These are phyloP conservation scores for Ophioceras dolichostomum DNA, from an alignment of 2,329 filamentous ascomycete species.

Conservation along the genomic window DNA sequence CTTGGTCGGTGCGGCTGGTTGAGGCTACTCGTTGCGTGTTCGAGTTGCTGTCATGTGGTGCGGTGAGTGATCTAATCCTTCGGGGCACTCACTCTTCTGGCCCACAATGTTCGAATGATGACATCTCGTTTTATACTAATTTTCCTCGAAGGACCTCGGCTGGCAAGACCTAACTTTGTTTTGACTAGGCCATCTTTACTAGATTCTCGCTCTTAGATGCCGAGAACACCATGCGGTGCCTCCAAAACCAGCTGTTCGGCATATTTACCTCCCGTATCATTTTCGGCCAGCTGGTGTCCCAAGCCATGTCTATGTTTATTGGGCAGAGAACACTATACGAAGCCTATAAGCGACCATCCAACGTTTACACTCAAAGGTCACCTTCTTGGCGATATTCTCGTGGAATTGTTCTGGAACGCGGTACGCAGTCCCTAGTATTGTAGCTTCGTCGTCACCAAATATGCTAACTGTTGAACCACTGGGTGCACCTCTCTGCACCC, in stretches of 20 bases:
- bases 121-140: too few relatives aligned
- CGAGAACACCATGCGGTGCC: slow-evolving; percentile 59
- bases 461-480: too few relatives aligned
- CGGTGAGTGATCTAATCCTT: slow-evolving; percentile 10
- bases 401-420: slow-evolving; percentile 82
- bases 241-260: slow-evolving; percentile 78
- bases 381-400: slow-evolving; percentile 73
- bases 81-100: too few relatives aligned
- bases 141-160: too few relatives aligned
- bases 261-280: slow-evolving; percentile 77
- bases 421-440: too few relatives aligned
- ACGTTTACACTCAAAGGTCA: slow-evolving; percentile 76
- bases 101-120: too few relatives aligned
- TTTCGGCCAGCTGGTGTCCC: slow-evolving; percentile 68
- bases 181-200: slow-evolving; percentile 51
- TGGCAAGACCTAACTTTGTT: too few relatives aligned
- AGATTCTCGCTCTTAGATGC: slow-evolving; percentile 71
- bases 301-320: slow-evolving; percentile 80
- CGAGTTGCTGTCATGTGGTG: slow-evolving; percentile 52
- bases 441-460: too few relatives aligned
- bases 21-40: slow-evolving; percentile 63
- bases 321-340: slow-evolving; percentile 74
- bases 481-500: too few relatives aligned
- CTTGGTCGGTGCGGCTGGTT: slow-evolving; percentile 54
- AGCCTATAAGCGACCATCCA: slow-evolving; percentile 71